These are phyloP conservation scores for Phialophora tarda DNA, from an alignment of 2,329 filamentous ascomycete genomes.

Conservation along the genomic window DNA sequence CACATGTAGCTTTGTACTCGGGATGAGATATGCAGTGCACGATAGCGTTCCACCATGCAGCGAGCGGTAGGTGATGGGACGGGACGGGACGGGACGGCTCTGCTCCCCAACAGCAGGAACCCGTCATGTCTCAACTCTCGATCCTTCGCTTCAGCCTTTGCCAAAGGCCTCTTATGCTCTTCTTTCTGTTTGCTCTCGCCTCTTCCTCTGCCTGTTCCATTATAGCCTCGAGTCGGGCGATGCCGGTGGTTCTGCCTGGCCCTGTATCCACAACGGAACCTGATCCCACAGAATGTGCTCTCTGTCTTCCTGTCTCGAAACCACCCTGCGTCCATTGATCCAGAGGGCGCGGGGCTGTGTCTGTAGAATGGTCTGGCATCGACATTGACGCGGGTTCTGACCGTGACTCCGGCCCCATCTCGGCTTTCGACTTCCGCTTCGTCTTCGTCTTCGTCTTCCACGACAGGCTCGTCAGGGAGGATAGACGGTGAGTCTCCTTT, in stretches of 20 bases:
- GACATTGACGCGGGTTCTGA: background rate
- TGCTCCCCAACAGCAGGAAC: no score
- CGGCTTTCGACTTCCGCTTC: slow-evolving; percentile 1
- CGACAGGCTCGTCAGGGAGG: background rate
- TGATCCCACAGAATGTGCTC: background rate
- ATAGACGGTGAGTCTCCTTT: background rate
- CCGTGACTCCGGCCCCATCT: no score
- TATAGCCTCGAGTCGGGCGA: background rate
- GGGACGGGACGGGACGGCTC: no score
- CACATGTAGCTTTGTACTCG: no score
- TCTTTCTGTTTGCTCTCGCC: background rate
- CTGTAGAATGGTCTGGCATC: background rate
- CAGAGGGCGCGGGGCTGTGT: background rate
- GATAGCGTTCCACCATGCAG: no score
- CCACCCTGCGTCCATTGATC: background rate
- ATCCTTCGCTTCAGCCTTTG: background rate
- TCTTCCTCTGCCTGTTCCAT: slow-evolving; percentile 7
- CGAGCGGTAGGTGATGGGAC: no score
- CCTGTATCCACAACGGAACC: background rate
- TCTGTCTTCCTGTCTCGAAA: background rate
- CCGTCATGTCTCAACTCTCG: background rate
- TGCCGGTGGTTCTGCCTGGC: background rate
- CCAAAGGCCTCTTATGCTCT: background rate
- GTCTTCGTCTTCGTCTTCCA: background rate
- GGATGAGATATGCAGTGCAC: no score